Evolutionary conservation across 2,329 filamentous ascomycete species (phyloP), one percentile per base, ranked within the genome.

Genomic region (Phyllosticta citribraziliensis): DNA sequence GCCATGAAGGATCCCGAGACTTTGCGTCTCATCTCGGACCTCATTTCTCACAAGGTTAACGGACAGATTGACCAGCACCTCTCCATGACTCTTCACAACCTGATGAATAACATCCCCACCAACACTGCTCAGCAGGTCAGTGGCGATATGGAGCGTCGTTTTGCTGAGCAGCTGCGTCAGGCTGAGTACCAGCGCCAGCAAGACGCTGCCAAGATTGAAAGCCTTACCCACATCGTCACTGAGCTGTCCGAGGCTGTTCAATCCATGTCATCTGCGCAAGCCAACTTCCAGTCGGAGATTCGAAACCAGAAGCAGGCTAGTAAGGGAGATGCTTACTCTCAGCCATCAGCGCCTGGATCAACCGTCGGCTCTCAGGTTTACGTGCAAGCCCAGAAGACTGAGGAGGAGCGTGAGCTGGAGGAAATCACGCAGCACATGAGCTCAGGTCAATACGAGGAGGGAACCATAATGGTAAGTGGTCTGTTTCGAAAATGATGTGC

Each of bases 1-100:
- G 84, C 88, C 22, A 74, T 97, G 58, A 86, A 89, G 69, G 88
- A 87, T 65, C 85, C 86, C 11, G 87, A 92, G 56, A 79, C 94
- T 50, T 78, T 90, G 64, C 87, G 87, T 68, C 77, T 82, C 6
- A 84, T 97, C 60, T 82, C 87, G 3, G 89, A 95, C 58, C 82
- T 85, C 57, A 82, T 96, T 35, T 80, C 85, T 2, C 82, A 84
- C 65, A 84, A 83, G 56, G 81, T 96, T 30, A 78, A 83, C 4
- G 76, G 82, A 52, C 84, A 83, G 60, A 79, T 96, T 27, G 88
- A 96, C 68, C 80, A 84, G 60, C 86, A 89, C 61, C 79, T 95
- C 56, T 74, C 82, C 14, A 78, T 80, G 40, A 78, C 83, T 10
- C 73, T 93, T 47, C 81, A 80, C 63, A 82, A 82, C 30, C 79